These are phyloP conservation scores for Backusella luteola DNA, from an alignment of 192 early-diverging fungal genomes.

Conservation along the genomic window DNA sequence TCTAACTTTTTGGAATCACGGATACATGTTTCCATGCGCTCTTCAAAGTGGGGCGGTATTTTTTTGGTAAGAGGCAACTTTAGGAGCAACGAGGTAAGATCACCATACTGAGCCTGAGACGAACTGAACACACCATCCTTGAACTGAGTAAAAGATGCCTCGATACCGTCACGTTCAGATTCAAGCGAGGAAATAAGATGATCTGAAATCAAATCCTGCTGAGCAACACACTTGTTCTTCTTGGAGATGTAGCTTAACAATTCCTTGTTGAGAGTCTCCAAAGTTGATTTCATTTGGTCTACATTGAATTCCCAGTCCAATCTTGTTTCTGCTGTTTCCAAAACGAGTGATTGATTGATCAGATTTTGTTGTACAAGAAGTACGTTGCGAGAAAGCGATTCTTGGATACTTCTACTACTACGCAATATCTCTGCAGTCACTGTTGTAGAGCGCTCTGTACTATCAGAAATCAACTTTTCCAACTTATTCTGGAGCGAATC, in stretches of 20 bases:
- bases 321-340: not conserved
- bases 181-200: not conserved
- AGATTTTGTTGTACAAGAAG: not conserved
- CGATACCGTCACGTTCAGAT: not conserved
- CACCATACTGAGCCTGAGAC: not conserved
- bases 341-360: not conserved
- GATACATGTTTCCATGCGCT: not conserved
- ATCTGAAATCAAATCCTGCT: conserved; percentile 7
- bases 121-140: not conserved
- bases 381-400: not conserved
- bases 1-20: conserved; percentile 7
- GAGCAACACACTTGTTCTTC: conserved; percentile 23
- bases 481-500: not conserved
- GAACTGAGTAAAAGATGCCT: not conserved
- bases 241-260: not conserved
- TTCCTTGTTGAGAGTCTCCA: conserved; percentile 11
- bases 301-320: conserved; percentile 3
- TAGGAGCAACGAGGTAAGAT: not conserved
- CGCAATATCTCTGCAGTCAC: not conserved
- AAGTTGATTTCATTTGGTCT: not conserved
- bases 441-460: not conserved
- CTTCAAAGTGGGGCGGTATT: conserved; percentile 3
- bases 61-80: not conserved
- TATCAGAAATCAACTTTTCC: not conserved
- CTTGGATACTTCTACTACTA: not conserved